Evolutionary conservation across 108 stramenopile genomes (phyloP).

Genomic region (Pseudonitzschia multistriata): DNA sequence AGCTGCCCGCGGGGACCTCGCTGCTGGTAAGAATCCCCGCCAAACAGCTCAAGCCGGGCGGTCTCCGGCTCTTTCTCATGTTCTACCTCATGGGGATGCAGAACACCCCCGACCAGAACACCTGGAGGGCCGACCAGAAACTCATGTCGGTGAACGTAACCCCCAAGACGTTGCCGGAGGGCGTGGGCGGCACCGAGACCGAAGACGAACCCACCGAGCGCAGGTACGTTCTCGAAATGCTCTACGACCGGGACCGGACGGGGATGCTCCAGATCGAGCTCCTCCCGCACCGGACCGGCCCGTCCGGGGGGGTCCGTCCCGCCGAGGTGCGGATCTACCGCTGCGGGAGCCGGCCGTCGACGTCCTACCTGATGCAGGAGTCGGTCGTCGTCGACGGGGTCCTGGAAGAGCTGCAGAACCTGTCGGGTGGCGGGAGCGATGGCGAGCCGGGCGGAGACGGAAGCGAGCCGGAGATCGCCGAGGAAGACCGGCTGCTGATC

Average conservation of each 20-base stretch:
- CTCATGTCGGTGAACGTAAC: conserved; percentile 1
- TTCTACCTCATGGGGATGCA: conserved; percentile 79
- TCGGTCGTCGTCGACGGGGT: conserved; percentile 67
- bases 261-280: conserved; percentile 65
- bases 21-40: conserved; percentile 23
- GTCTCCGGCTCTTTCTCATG: conserved; percentile 63
- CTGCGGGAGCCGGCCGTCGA: conserved; percentile 66
- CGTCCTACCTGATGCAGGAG: conserved; percentile 73
- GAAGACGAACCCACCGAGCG: neutral
- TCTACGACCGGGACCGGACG: conserved; percentile 52
- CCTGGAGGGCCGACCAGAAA: conserved; percentile 71
- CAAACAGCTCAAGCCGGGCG: conserved; percentile 75
- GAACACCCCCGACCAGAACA: conserved; percentile 65
- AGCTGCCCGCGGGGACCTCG: conserved; percentile 23
- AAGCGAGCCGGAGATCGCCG: conserved; percentile 2
- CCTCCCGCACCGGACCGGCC: neutral
- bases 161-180: neutral
- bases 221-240: conserved; percentile 57
- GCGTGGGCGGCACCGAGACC: neutral
- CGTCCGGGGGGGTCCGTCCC: neutral
- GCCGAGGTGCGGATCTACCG: conserved; percentile 58
- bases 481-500: conserved; percentile 55
- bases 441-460: conserved; percentile 14
- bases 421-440: conserved; percentile 19
- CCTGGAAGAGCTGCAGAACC: conserved; percentile 52